Evolutionary conservation across 2,329 filamentous ascomycete genomes (phyloP).

Genomic region (Arthrocladium fulminans): DNA sequence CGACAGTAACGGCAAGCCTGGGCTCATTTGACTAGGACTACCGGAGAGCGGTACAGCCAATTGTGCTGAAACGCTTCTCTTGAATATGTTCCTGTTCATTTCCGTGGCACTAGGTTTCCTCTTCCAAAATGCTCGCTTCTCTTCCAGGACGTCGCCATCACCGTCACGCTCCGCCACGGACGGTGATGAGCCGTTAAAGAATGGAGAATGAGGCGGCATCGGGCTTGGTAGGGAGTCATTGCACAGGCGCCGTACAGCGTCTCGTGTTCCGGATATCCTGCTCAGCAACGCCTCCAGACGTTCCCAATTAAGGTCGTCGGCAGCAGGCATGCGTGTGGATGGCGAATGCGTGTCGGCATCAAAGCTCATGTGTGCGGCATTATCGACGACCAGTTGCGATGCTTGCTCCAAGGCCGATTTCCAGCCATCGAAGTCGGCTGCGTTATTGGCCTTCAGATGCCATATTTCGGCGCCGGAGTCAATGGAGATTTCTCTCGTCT

Average conservation of each 20-base stretch:
- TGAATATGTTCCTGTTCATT: slow-evolving; percentile 34
- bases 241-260: slow-evolving; percentile 76
- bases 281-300: slow-evolving; percentile 79
- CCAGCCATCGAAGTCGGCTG: slow-evolving; percentile 82
- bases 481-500: slow-evolving; percentile 83
- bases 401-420: slow-evolving; percentile 75
- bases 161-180: slow-evolving; percentile 26
- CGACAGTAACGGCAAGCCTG: slow-evolving; percentile 15
- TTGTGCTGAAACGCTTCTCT: slow-evolving; percentile 46
- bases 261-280: slow-evolving; percentile 75
- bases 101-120: slow-evolving; percentile 59
- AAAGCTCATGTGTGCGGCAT: slow-evolving; percentile 23
- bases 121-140: slow-evolving; percentile 82
- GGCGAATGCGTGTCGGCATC: slow-evolving; percentile 28
- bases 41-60: slow-evolving; percentile 40
- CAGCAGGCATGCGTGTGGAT: not conserved
- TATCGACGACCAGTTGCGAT: slow-evolving; percentile 43
- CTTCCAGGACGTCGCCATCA: slow-evolving; percentile 33
- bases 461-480: slow-evolving; percentile 96
- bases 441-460: slow-evolving; percentile 78
- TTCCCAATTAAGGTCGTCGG: slow-evolving; percentile 74
- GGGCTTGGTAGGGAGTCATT: slow-evolving; percentile 57
- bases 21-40: slow-evolving; percentile 7
- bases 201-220: slow-evolving; percentile 25
- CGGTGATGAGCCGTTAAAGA: slow-evolving; percentile 13